Base-by-base conservation (phyloP, 1,139 yeast genomes). In the Yamadazyma mexicana region DNA sequence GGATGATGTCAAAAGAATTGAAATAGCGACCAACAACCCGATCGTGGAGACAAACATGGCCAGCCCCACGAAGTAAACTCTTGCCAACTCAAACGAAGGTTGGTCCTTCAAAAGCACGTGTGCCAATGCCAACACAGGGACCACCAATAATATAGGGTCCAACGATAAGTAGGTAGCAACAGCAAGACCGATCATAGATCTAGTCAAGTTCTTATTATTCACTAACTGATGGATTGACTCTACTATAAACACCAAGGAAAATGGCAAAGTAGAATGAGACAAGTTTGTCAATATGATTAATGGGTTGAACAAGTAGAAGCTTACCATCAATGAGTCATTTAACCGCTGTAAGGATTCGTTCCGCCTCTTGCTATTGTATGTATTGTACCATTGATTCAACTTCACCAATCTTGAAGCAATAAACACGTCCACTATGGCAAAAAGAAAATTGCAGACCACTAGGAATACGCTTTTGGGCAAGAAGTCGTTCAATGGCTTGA, bases 261-360 rank as follows among this genome's bases (percentile, higher is more conserved):
- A 75, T 1, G 76, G 53, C 22, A 75, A 65, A 0, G 95, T 80
- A 0, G 95, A 84, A 50, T 81, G 81, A 7, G 95, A 75, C 37
- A 86, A 67, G 36, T 82, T 76, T 10, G 91, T 75, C 41, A 88
- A 60, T 2, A 91, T 61, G 10, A 81, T 65, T 54, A 91, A 69
- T 2, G 99, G 99, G 56, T 89, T 92, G 58, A 88, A 75, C 35
- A 86, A 70, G 57, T 85, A 91, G 43, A 85, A 73, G 14, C 82
- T 64, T 0, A 82, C 79, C 17, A 83, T 69, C 33, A 77, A 55
- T 56, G 69, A 69, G 31, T 73, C 69, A 28, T 64, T 52, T 43
- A 69, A 64, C 0, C 61, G 64, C 9, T 31, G 47, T 28, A 50
- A 33, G 30, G 38, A 34, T 41, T 47, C 28, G 36, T 58, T 41